Evolutionary conservation across 495 filamentous ascomycete species (phyloP).

Genomic region (Clohesyomyces aquaticus): DNA sequence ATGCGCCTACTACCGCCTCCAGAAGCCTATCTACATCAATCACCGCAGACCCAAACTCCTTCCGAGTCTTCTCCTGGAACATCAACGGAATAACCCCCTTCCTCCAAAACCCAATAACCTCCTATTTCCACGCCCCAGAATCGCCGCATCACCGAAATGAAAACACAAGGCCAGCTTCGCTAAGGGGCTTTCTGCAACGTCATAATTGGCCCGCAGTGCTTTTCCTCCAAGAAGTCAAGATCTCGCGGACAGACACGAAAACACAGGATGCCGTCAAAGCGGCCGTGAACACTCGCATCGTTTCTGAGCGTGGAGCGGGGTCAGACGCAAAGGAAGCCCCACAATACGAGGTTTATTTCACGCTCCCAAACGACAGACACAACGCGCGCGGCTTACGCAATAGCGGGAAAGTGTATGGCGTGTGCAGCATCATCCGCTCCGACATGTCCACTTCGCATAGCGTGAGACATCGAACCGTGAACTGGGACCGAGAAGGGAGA

Average conservation of each 20-base stretch:
- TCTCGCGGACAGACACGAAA: slow-evolving; percentile 46
- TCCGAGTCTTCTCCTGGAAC: too few species aligned
- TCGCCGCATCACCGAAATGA: too few species aligned
- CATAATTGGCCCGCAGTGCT: slow-evolving; percentile 55
- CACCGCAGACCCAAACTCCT: too few species aligned
- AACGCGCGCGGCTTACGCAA: slow-evolving; percentile 54
- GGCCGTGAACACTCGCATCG: slow-evolving; percentile 40
- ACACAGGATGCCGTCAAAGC: slow-evolving; percentile 46
- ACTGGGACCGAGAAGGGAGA: slow-evolving; percentile 60
- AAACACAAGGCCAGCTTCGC: too few species aligned
- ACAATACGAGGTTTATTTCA: slow-evolving; percentile 51
- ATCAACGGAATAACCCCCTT: too few species aligned
- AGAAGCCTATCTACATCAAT: too few species aligned
- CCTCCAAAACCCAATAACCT: too few species aligned
- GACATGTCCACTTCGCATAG: slow-evolving; percentile 45
- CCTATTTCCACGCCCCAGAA: too few species aligned
- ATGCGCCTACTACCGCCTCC: too few species aligned
- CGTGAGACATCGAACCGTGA: slow-evolving; percentile 38
- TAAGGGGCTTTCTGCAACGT: slow-evolving; percentile 52
- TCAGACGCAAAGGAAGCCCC: slow-evolving; percentile 27
- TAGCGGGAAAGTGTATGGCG: slow-evolving; percentile 55
- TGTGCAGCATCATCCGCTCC: slow-evolving; percentile 53
- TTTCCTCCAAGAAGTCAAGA: slow-evolving; percentile 60
- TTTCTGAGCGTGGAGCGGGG: too few species aligned
- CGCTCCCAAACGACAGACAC: slow-evolving; percentile 53